phyloP scores from a whole-genome alignment of 257 asterid genomes.

The Nyctanthes arbortristis region DNA sequence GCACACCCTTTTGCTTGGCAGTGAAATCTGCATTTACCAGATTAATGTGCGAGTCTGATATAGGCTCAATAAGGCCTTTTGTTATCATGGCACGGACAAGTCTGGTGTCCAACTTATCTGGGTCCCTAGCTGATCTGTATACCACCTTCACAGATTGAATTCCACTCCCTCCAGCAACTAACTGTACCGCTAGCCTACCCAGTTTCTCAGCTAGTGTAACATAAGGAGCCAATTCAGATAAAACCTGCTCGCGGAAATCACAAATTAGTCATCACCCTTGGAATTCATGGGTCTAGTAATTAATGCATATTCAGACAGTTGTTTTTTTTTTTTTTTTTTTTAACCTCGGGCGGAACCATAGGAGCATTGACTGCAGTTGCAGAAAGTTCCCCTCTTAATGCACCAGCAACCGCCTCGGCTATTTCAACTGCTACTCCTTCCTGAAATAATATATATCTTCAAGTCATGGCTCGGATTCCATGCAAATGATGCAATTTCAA shows the following conservation, averaged over 20 bases:
- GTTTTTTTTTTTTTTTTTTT: not conserved
- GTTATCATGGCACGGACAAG: conserved; percentile 96
- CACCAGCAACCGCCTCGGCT: conserved; percentile 99
- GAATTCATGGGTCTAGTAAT: not conserved
- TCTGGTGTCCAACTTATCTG: conserved; percentile 91
- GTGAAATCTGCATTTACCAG: conserved; percentile 96
- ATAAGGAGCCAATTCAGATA: conserved; percentile 87
- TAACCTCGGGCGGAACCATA: conserved; percentile 97
- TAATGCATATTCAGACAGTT: not conserved
- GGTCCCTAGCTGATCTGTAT: conserved; percentile 72
- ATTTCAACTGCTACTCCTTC: conserved; percentile 99
- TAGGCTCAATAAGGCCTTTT: conserved; percentile 93
- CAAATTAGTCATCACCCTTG: not conserved
- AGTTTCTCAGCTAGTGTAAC: conserved; percentile 88
- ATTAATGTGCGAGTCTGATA: conserved; percentile 77
- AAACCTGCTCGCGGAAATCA: conserved; percentile 52
- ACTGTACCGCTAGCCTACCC: conserved; percentile 85
- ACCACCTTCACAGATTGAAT: conserved; percentile 80
- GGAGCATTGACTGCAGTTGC: conserved; percentile 99
- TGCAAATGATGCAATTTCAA: not conserved
- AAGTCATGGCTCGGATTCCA: not conserved
- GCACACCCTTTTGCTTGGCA: conserved; percentile 90
- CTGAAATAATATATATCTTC: conserved; percentile 36
- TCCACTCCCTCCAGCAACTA: conserved; percentile 91
- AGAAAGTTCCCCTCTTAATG: conserved; percentile 88